phyloP scores from a whole-genome alignment of 2,329 filamentous ascomycete species.

The Aspergillus spinulosporus region DNA sequence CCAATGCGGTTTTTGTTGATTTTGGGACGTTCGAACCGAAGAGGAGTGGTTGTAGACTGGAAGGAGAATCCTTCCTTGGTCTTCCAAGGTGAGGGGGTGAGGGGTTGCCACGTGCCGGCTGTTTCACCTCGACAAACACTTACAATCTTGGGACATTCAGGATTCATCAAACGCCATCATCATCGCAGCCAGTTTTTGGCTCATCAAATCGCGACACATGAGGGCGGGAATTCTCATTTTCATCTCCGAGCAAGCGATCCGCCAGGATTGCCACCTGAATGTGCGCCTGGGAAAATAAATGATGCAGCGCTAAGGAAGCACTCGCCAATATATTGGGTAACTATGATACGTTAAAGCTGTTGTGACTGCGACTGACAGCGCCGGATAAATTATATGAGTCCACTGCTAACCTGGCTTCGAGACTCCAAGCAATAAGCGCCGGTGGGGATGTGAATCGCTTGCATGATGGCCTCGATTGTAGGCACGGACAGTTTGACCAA shows the following conservation, averaged over 20 bases:
- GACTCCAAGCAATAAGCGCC: not conserved
- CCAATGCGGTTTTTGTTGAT: not conserved
- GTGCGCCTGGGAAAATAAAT: not conserved
- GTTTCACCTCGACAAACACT: constrained; percentile 1
- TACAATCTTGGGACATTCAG: no score
- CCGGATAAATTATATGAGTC: constrained; percentile 7
- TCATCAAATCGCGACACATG: not conserved
- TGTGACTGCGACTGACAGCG: not conserved
- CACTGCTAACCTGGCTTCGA: not conserved
- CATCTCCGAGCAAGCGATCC: not conserved
- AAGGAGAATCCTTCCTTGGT: not conserved
- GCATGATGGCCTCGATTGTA: not conserved
- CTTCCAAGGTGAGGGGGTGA: not conserved
- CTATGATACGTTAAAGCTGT: not conserved
- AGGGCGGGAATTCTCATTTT: not conserved
- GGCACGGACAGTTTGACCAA: not conserved
- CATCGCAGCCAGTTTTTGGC: not conserved
- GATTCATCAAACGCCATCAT: not conserved
- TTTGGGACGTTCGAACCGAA: not conserved
- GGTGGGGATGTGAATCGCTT: not conserved
- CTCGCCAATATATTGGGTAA: not conserved
- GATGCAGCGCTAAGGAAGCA: not conserved
- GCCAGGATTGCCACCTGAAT: not conserved
- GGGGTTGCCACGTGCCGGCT: constrained; percentile 2
- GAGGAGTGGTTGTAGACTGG: not conserved